Evolutionary conservation across 1,284 basidiomycete species (phyloP).

Genomic region (Cryptococcus depauperatus): DNA sequence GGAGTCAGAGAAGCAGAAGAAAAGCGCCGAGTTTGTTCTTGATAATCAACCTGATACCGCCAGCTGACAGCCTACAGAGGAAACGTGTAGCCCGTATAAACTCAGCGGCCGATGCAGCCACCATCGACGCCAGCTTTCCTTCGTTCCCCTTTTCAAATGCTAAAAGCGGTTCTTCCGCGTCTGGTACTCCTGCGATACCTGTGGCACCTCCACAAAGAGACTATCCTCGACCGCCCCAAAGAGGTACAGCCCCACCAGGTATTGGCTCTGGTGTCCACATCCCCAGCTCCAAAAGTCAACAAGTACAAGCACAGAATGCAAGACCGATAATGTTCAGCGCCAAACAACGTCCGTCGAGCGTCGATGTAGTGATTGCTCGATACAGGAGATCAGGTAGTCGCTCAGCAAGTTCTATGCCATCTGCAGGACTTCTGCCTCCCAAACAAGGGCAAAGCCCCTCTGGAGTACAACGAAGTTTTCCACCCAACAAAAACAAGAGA

Average conservation of each 20-base stretch:
- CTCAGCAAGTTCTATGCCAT: neutral
- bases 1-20: constrained; percentile 29
- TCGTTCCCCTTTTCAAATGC: neutral
- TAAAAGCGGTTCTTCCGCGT: constrained; percentile 4
- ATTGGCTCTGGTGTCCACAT: neutral
- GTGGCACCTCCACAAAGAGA: constrained; percentile 12
- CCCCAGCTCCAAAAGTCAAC: neutral
- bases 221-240: constrained; percentile 1
- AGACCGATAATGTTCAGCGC: neutral
- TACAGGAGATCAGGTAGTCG: neutral
- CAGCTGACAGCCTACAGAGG: neutral
- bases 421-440: no score
- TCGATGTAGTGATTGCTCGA: neutral
- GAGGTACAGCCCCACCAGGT: constrained; percentile 1
- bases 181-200: constrained; percentile 17
- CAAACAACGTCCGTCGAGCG: constrained; percentile 1
- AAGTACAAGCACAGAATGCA: neutral
- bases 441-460: no score
- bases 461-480: no score
- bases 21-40: constrained; percentile 20
- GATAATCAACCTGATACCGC: neutral
- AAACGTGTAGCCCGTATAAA: neutral
- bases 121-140: neutral
- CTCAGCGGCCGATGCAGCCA: no score
- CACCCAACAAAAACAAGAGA: no score